phyloP scores from a whole-genome alignment of 129 eudicot species.

The Scalesia atractyloides region DNA sequence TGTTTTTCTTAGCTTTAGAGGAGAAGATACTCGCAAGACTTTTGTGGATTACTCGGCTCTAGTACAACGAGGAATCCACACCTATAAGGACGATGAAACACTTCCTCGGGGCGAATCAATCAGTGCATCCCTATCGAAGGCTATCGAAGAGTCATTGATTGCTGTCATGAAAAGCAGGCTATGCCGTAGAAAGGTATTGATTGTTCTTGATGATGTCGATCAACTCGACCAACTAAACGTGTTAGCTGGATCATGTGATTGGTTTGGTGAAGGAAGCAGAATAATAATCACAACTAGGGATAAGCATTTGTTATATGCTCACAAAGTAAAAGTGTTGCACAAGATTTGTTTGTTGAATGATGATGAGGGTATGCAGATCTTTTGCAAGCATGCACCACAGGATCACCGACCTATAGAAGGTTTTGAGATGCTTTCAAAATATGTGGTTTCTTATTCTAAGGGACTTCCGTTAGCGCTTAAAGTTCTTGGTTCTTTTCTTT shows the following conservation, averaged over 20 bases:
- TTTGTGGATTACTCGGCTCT: not conserved
- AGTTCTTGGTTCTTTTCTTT: constrained; percentile 1
- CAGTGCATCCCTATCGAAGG: not conserved
- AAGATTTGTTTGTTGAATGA: not conserved
- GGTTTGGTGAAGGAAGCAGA: constrained; percentile 7
- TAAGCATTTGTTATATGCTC: not conserved
- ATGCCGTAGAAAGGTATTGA: not conserved
- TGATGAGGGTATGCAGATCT: not conserved
- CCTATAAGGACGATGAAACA: not conserved
- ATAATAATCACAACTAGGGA: constrained; percentile 3
- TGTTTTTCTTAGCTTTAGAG: constrained; percentile 6
- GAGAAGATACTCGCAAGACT: not conserved
- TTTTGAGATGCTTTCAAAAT: not conserved
- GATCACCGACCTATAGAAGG: not conserved
- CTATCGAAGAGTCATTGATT: not conserved
- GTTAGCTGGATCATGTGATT: not conserved
- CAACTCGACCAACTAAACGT: not conserved
- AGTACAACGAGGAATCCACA: not conserved
- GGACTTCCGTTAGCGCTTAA: constrained; percentile 8
- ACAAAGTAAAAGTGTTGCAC: not conserved
- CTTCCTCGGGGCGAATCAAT: not conserved
- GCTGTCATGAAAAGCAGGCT: not conserved
- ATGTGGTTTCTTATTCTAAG: not conserved
- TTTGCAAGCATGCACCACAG: not conserved
- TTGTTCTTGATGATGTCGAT: constrained; percentile 4